Base-by-base conservation (phyloP, 1,284 basidiomycete genomes). In the Gymnopus androsaceus region DNA sequence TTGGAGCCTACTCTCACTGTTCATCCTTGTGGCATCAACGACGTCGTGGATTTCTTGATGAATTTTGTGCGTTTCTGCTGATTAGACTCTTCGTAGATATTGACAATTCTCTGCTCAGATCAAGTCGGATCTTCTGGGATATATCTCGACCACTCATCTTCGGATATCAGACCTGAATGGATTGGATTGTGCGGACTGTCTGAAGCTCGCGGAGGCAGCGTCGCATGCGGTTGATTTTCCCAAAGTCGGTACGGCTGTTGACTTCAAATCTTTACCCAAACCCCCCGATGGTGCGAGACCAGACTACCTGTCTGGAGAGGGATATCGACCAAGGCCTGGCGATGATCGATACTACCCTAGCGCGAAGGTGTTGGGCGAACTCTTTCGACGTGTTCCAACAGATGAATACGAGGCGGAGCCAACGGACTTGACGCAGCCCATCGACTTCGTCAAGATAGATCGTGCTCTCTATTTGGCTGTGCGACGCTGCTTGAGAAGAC, bases 271-370 rank as follows among this genome's bases (percentile, higher is more conserved):
- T 4, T 61, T 74, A 6, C 72, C 72, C 8, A 57, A 48, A 62
- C 59, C 63, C 14, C 60, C 62, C 9, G 55, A 48, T 41, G 58
- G 50, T 11, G 54, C 58, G 7, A 68, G 62, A 40, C 79, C 78
- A 3, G 78, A 80, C 53, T 81, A 75, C 64, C 63, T 77, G 3
- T 70, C 71, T 9, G 69, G 69, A 21, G 78, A 80, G 56, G 70
- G 71, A 2, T 52, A 42, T 33, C 38, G 63, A 66, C 1, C 63
- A 67, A 47, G 61, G 25, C 54, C 63, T 15, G 30, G 55, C 37
- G 47, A 54, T 23, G 58, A 63, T 0, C 31, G 21, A 2, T 76
- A 66, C 51, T 80, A 80, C 57, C 58, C 58, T 4, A 78, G 74
- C 15, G 0, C 14, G 2, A 78, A 74, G 54, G 54, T 74, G 1